A percentile compares a stretch with the other conserved stretches of the same genome.
Conservation (phyloP, 2,329 filamentous ascomycete species). For the Cladophialophora bantiana region DNA sequence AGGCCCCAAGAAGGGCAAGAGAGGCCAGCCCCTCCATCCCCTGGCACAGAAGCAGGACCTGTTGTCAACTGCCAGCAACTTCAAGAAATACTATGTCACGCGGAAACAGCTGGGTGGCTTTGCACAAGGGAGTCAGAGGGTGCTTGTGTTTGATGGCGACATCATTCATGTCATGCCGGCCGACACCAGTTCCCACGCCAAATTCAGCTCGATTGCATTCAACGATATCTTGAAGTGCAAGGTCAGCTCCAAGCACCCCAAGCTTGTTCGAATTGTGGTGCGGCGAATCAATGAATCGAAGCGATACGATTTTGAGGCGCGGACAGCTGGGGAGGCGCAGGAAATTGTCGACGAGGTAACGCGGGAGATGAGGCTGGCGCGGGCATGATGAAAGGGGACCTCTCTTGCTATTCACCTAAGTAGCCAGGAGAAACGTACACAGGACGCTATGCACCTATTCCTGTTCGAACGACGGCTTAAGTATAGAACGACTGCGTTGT, state of each 20-base stretch:
- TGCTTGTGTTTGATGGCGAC: constrained; percentile 69
- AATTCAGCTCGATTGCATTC: constrained; percentile 69
- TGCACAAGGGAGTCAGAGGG: constrained; percentile 65
- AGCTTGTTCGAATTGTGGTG: constrained; percentile 68
- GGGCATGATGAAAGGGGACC: constrained; percentile 46
- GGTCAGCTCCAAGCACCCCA: constrained; percentile 68
- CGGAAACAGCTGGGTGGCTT: constrained; percentile 72
- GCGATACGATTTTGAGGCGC: constrained; percentile 71
- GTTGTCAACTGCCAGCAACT: constrained; percentile 53
- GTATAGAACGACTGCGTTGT: too few relatives aligned
- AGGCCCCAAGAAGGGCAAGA: constrained; percentile 52
- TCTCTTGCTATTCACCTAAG: neutral
- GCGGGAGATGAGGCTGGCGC: constrained; percentile 56
- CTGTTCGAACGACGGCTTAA: too few relatives aligned
- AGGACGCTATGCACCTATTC: too few relatives aligned
- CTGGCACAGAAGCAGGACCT: constrained; percentile 57
- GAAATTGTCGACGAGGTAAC: constrained; percentile 70
- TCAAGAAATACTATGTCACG: constrained; percentile 69
- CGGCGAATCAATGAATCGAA: constrained; percentile 69
- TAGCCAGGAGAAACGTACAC: neutral
- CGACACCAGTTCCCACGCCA: constrained; percentile 56
- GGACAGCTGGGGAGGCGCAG: constrained; percentile 62
- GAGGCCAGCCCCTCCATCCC: constrained; percentile 54
- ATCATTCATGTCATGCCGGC: constrained; percentile 70
- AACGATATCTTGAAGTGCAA: constrained; percentile 70